These are phyloP conservation scores for Entoloma clypeatum DNA, from an alignment of 1,284 basidiomycete species.

Conservation along the genomic window DNA sequence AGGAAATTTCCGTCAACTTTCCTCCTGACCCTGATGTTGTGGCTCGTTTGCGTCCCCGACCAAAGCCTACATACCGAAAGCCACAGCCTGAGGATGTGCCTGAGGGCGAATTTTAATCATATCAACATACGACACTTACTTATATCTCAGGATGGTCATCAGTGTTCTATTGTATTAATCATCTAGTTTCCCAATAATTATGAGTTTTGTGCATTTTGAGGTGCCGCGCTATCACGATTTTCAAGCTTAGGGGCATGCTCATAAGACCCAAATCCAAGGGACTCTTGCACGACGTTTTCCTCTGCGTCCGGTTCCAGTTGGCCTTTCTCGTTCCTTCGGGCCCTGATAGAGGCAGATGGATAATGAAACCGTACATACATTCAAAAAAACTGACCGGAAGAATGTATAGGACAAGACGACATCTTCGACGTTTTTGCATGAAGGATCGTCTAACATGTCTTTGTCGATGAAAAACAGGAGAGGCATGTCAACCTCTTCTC, in stretches of 20 bases:
- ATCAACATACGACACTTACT: no score
- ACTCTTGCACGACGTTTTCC: conserved; percentile 72
- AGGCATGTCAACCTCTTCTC: conserved; percentile 98
- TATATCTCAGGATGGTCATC: no score
- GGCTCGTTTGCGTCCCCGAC: conserved; percentile 20
- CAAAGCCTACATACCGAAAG: conserved; percentile 13
- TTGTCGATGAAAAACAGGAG: conserved; percentile 99
- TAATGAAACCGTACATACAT: conserved; percentile 1
- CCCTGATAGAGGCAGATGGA: conserved; percentile 41
- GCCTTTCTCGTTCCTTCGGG: conserved; percentile 75
- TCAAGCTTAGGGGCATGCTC: conserved; percentile 47
- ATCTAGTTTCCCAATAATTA: conserved; percentile 3
- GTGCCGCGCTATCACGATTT: conserved; percentile 15
- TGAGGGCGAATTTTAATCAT: neutral
- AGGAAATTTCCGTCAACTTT: conserved; percentile 6
- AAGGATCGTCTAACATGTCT: conserved; percentile 90
- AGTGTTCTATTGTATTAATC: conserved; percentile 5
- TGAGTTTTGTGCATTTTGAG: conserved; percentile 1
- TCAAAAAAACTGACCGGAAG: conserved; percentile 65
- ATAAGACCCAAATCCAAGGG: conserved; percentile 70
- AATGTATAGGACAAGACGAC: conserved; percentile 97
- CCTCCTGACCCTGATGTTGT: conserved; percentile 17
- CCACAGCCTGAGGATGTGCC: conserved; percentile 5
- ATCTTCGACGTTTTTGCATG: conserved; percentile 83
- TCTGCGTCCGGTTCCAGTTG: conserved; percentile 84